Evolutionary conservation across 108 stramenopile species (phyloP).

Genomic region (Cyclostephanos tholiformis): DNA sequence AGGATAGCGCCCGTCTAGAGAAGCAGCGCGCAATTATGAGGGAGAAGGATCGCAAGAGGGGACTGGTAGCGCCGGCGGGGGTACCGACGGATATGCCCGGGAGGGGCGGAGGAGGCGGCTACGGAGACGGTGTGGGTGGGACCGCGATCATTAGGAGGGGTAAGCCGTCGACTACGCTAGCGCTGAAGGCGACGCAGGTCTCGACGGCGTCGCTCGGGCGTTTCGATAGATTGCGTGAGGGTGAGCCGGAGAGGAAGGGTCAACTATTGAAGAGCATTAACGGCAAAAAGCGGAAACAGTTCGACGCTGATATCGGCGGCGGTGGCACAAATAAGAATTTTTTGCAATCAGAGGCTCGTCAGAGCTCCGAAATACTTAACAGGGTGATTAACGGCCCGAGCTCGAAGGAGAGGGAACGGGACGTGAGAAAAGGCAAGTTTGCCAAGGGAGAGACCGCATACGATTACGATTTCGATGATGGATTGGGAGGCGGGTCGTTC

Average conservation of each 20-base stretch:
- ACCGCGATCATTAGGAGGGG: conserved; percentile 46
- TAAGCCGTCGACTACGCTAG: conserved; percentile 64
- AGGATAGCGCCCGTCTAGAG: conserved; percentile 55
- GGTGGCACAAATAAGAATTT: conserved; percentile 52
- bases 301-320: conserved; percentile 41
- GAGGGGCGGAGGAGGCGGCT: not conserved
- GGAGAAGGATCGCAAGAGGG: conserved; percentile 57
- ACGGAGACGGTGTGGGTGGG: not conserved
- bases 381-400: conserved; percentile 77
- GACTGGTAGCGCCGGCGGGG: conserved; percentile 63
- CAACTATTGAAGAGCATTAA: conserved; percentile 52
- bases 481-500: conserved; percentile 71
- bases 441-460: conserved; percentile 89
- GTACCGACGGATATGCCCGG: conserved; percentile 70
- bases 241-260: conserved; percentile 70
- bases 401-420: conserved; percentile 72
- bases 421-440: conserved; percentile 68
- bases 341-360: conserved; percentile 56
- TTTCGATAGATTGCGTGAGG: conserved; percentile 83
- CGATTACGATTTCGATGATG: conserved; percentile 90
- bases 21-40: conserved; percentile 51
- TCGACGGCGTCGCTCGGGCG: conserved; percentile 85
- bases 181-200: conserved; percentile 75
- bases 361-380: conserved; percentile 72
- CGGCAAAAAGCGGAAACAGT: conserved; percentile 76